Percentiles rank a stretch among this genome's conserved stretches.
These are phyloP conservation scores for Penicillium manginii DNA, from an alignment of 495 filamentous ascomycete species.

Conservation along the genomic window DNA sequence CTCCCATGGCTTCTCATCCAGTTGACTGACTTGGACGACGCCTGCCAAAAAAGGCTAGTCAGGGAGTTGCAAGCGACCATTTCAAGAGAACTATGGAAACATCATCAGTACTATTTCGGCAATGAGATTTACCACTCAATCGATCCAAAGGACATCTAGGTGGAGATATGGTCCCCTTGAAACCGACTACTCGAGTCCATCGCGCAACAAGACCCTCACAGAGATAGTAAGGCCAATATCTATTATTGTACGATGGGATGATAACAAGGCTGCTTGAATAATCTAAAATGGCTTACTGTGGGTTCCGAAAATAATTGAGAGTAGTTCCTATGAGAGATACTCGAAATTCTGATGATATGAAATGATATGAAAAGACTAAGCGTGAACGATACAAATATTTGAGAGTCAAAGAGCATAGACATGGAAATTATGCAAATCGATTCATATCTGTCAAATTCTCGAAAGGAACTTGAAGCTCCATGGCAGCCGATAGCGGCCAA, in stretches of 20 bases:
- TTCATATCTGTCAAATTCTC: too few relatives aligned
- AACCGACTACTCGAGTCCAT: background rate
- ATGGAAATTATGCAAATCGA: too few relatives aligned
- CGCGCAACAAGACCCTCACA: background rate
- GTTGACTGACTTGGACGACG: background rate
- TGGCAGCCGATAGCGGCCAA: too few relatives aligned
- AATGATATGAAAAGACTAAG: too few relatives aligned
- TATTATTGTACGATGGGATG: background rate
- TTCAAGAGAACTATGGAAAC: background rate
- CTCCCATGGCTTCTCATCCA: background rate
- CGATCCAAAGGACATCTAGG: background rate
- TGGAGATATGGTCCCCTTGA: slow-evolving; percentile 1
- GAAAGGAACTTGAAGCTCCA: too few relatives aligned
- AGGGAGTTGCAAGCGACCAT: background rate
- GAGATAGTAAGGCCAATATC: slow-evolving; percentile 9
- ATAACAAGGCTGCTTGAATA: too few relatives aligned
- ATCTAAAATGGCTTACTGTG: too few relatives aligned
- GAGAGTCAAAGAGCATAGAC: too few relatives aligned
- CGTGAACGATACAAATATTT: too few relatives aligned
- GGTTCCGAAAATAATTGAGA: too few relatives aligned
- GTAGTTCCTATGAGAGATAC: background rate
- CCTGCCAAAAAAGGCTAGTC: background rate
- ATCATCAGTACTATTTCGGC: background rate
- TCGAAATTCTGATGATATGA: background rate
- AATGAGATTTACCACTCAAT: background rate